Evolutionary conservation across 768 basidiomycete genomes (phyloP).

Genomic region (Calvatia gigantea): DNA sequence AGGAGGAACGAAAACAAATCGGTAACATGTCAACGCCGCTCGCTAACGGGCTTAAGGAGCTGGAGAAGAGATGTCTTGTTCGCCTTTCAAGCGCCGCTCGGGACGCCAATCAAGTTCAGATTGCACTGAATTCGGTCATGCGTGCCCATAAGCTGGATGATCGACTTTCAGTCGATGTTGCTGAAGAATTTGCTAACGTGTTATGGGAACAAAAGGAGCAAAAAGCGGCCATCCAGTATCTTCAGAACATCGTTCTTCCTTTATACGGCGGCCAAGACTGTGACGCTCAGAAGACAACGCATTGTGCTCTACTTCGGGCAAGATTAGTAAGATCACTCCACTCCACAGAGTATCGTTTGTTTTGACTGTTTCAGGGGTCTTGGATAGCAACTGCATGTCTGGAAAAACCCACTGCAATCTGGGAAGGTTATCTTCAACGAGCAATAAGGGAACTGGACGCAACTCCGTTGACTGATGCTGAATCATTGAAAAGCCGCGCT

Average conservation of each 20-base stretch:
- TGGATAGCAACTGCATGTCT: slow-evolving; percentile 90
- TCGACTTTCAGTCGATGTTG: slow-evolving; percentile 44
- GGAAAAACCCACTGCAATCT: slow-evolving; percentile 72
- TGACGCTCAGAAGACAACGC: slow-evolving; percentile 27
- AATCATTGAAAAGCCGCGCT: slow-evolving; percentile 33
- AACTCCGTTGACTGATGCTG: neutral
- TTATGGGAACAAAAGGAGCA: slow-evolving; percentile 89
- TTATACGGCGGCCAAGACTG: neutral
- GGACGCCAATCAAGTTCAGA: slow-evolving; percentile 61
- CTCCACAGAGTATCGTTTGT: neutral
- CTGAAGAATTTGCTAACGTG: slow-evolving; percentile 84
- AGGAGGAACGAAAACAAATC: slow-evolving; percentile 73
- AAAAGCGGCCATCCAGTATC: slow-evolving; percentile 71
- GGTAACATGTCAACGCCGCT: slow-evolving; percentile 64
- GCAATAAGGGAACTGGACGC: slow-evolving; percentile 40
- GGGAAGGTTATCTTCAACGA: slow-evolving; percentile 62
- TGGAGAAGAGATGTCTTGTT: slow-evolving; percentile 72
- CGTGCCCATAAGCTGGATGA: slow-evolving; percentile 64
- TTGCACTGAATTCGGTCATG: slow-evolving; percentile 83
- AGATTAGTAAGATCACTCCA: slow-evolving; percentile 49
- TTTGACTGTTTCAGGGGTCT: slow-evolving; percentile 54
- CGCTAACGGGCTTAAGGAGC: slow-evolving; percentile 41
- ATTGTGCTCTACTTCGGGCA: slow-evolving; percentile 40
- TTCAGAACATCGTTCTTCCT: slow-evolving; percentile 38
- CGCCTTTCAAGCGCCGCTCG: slow-evolving; percentile 72